Percentiles rank a stretch among this genome's conserved stretches.
phyloP scores from a whole-genome alignment of 1,139 yeast species.

The Candida neerlandica region DNA sequence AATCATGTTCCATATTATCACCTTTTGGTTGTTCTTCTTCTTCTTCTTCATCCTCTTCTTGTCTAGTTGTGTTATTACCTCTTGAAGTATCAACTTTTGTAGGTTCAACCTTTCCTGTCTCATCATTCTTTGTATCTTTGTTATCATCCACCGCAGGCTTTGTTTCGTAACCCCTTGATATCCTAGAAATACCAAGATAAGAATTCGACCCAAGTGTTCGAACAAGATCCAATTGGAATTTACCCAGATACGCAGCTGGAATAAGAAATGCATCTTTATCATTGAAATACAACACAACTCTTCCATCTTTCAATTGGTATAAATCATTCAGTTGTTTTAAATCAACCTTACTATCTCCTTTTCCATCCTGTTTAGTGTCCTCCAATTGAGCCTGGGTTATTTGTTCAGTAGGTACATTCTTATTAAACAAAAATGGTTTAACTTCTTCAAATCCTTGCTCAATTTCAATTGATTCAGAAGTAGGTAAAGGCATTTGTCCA shows the following conservation, averaged over 20 bases:
- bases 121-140: constrained; percentile 30
- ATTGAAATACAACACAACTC: constrained; percentile 35
- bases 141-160: constrained; percentile 30
- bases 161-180: constrained; percentile 30
- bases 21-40: constrained; percentile 28
- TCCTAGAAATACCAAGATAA: constrained; percentile 27
- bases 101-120: constrained; percentile 17
- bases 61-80: constrained; percentile 6
- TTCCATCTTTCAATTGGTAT: constrained; percentile 31
- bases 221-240: constrained; percentile 41
- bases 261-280: constrained; percentile 40
- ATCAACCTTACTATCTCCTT: constrained; percentile 15
- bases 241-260: constrained; percentile 35
- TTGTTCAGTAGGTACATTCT: constrained; percentile 9
- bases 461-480: constrained; percentile 53
- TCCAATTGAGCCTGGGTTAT: constrained; percentile 8
- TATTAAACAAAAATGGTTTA: constrained; percentile 32
- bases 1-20: constrained; percentile 55
- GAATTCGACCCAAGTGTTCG: constrained; percentile 39
- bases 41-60: constrained; percentile 7
- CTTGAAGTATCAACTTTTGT: constrained; percentile 13
- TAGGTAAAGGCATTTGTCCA: constrained; percentile 62
- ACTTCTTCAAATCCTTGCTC: constrained; percentile 54
- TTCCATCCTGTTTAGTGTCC: constrained; percentile 1
- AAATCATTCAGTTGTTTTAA: constrained; percentile 31